Conservation (phyloP, 495 filamentous ascomycete species). For the Corynascus novoguineensis region DNA sequence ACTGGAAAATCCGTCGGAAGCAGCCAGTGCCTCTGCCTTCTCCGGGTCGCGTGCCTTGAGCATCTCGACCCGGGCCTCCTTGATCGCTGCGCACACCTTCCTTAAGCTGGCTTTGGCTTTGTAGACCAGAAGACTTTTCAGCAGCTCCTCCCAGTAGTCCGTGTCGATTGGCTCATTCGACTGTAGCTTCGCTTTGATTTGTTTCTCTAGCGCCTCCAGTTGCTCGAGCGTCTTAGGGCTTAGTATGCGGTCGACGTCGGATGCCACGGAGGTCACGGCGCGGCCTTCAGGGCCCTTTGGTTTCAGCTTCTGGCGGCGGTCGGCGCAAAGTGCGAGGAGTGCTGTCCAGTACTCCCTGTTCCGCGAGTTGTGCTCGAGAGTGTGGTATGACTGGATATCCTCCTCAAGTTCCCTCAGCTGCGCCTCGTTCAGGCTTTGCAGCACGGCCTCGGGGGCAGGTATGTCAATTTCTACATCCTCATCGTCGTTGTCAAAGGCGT, state of each 20-base stretch:
- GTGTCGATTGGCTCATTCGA: slow-evolving; percentile 91
- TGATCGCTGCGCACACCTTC: slow-evolving; percentile 71
- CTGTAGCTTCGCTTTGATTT: slow-evolving; percentile 75
- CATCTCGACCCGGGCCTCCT: slow-evolving; percentile 63
- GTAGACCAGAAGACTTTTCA: slow-evolving; percentile 78
- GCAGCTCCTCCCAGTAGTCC: slow-evolving; percentile 94
- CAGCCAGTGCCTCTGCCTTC: slow-evolving; percentile 54
- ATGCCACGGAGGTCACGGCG: slow-evolving; percentile 71
- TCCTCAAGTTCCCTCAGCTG: slow-evolving; percentile 74
- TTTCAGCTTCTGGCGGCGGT: slow-evolving; percentile 63
- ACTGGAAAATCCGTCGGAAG: slow-evolving; percentile 25
- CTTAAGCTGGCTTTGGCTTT: slow-evolving; percentile 86
- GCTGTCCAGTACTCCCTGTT: slow-evolving; percentile 92
- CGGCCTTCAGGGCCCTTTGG: slow-evolving; percentile 59
- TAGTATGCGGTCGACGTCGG: slow-evolving; percentile 82
- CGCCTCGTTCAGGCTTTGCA: slow-evolving; percentile 64
- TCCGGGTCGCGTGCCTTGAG: slow-evolving; percentile 63
- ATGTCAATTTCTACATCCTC: slow-evolving; percentile 65
- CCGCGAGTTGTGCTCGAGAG: slow-evolving; percentile 66
- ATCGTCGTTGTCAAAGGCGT: slow-evolving; percentile 76
- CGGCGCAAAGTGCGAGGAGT: slow-evolving; percentile 76
- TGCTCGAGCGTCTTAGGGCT: slow-evolving; percentile 84
- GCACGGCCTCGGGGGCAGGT: slow-evolving; percentile 73
- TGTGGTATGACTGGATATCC: slow-evolving; percentile 80
- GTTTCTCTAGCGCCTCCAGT: slow-evolving; percentile 72